phyloP scores from a whole-genome alignment of 192 early-diverging fungal genomes.

The Chytriomyces hyalinus region DNA sequence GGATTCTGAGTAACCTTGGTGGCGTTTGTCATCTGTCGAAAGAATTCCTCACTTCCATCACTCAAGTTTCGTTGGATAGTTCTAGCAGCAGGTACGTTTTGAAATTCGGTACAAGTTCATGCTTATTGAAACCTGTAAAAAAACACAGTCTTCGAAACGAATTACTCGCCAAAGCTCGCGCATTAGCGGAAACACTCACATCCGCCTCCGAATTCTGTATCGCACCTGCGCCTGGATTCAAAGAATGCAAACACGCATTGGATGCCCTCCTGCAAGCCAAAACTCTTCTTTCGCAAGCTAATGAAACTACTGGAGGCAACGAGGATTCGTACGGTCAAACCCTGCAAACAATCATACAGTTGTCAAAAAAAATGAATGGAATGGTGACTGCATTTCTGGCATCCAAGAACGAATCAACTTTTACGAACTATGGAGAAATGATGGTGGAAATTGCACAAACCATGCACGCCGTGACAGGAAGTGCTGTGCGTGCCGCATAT shows the following conservation, averaged over 20 bases:
- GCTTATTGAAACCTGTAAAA: background rate
- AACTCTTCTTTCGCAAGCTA: conserved; percentile 38
- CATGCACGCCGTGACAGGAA: conserved; percentile 46
- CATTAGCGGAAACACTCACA: conserved; percentile 46
- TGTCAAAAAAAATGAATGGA: conserved; percentile 33
- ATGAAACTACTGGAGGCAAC: conserved; percentile 36
- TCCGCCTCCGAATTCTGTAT: conserved; percentile 50
- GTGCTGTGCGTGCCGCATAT: conserved; percentile 48
- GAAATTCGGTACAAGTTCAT: background rate
- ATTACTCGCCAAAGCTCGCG: conserved; percentile 43
- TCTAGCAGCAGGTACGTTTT: conserved; percentile 29
- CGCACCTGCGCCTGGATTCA: conserved; percentile 50
- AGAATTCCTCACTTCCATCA: conserved; percentile 35
- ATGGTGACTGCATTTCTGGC: conserved; percentile 26
- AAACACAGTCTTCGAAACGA: conserved; percentile 28
- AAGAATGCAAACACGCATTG: conserved; percentile 53
- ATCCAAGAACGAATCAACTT: background rate
- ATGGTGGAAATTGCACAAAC: conserved; percentile 39
- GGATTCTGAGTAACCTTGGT: conserved; percentile 16
- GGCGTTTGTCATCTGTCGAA: conserved; percentile 24
- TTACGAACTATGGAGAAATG: conserved; percentile 23
- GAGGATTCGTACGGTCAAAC: conserved; percentile 44
- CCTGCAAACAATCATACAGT: conserved; percentile 26
- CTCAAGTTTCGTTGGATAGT: conserved; percentile 38
- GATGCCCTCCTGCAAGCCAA: conserved; percentile 42